phyloP scores from a whole-genome alignment of 2,329 filamentous ascomycete genomes.

The Phaeosphaeria sp. region DNA sequence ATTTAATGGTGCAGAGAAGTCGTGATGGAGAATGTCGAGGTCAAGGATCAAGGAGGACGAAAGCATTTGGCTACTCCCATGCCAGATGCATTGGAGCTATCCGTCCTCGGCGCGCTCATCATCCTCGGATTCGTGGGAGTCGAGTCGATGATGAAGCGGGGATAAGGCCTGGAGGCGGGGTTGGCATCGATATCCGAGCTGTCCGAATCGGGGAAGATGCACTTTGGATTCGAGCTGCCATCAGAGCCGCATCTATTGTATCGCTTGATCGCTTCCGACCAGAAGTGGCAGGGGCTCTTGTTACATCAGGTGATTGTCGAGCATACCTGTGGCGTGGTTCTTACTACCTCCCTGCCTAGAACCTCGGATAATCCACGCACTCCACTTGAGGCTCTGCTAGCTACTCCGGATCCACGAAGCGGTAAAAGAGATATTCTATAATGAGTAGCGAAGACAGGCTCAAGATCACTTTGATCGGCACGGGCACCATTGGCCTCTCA shows the following conservation, averaged over 20 bases:
- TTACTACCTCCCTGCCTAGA: background rate
- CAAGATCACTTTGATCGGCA: conserved; percentile 52
- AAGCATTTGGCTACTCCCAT: conserved; percentile 4
- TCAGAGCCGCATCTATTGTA: background rate
- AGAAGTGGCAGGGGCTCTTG: background rate
- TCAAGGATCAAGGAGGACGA: background rate
- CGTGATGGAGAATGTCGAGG: background rate
- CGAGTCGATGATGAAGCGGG: conserved; percentile 41
- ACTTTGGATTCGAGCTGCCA: background rate
- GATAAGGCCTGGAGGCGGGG: conserved; percentile 29
- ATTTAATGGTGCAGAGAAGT: background rate
- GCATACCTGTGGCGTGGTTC: background rate
- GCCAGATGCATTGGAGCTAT: background rate
- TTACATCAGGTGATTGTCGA: background rate
- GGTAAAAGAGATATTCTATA: background rate
- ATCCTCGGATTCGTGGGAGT: conserved; percentile 31
- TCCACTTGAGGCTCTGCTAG: background rate
- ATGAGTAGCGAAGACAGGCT: conserved; percentile 2
- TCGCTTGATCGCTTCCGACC: background rate
- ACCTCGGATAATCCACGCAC: background rate
- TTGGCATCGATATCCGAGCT: conserved; percentile 12
- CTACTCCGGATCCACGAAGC: background rate
- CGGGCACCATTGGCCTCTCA: conserved; percentile 62
- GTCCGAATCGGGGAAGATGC: conserved; percentile 20
- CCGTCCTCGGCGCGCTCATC: conserved; percentile 24